Evolutionary conservation across 495 filamentous ascomycete species (phyloP).

Genomic region (Aspergillus ellipticus): DNA sequence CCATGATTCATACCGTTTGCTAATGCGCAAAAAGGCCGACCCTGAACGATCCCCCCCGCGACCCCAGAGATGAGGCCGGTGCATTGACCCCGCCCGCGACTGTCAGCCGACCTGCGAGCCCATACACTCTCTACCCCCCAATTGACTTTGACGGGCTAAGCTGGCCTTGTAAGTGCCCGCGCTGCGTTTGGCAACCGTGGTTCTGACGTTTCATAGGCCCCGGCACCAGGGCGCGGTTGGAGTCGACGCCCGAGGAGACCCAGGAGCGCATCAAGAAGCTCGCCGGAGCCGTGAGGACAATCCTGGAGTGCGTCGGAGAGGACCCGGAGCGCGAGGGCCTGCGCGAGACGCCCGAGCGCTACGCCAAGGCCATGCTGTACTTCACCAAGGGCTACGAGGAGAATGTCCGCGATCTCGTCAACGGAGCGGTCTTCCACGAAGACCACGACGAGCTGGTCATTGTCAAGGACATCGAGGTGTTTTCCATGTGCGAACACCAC

Average conservation of each 20-base stretch:
- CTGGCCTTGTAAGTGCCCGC: conserved; percentile 59
- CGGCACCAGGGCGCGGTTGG: conserved; percentile 75
- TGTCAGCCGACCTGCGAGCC: conserved; percentile 53
- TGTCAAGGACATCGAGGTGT: conserved; percentile 96
- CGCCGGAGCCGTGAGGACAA: conserved; percentile 79
- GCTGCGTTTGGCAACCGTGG: neutral
- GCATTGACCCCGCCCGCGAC: conserved; percentile 44
- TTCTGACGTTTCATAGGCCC: conserved; percentile 48
- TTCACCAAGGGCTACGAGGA: conserved; percentile 99
- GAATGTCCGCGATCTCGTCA: conserved; percentile 89
- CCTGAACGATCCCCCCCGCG: conserved; percentile 66
- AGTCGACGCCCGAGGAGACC: conserved; percentile 72
- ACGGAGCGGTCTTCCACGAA: conserved; percentile 93
- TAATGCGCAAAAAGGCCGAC: conserved; percentile 20
- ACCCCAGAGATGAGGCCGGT: conserved; percentile 65
- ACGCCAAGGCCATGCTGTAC: conserved; percentile 95
- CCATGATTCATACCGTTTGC: neutral
- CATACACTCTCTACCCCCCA: conserved; percentile 60
- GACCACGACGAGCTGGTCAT: conserved; percentile 97
- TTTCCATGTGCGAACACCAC: conserved; percentile 95
- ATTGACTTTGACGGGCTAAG: conserved; percentile 70
- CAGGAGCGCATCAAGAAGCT: conserved; percentile 70
- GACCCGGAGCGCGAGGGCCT: conserved; percentile 91
- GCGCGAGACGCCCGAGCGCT: conserved; percentile 79
- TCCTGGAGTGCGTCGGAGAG: conserved; percentile 94